Base-by-base conservation (phyloP, 2,329 filamentous ascomycete genomes). In the Penicillium glabrum region DNA sequence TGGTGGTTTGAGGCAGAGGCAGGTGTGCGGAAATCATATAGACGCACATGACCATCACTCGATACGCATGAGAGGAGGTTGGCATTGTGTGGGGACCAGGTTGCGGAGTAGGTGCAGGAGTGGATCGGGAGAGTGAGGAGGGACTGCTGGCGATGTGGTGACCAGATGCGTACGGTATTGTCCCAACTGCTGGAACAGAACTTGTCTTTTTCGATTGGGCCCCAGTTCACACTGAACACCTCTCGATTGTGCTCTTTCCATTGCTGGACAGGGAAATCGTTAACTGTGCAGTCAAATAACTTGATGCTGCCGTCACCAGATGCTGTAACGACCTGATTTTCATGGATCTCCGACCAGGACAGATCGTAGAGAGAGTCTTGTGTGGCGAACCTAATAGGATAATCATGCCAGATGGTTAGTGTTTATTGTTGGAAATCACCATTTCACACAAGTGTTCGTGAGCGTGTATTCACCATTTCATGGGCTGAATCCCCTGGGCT, bases 321-420 rank as follows among this genome's bases (percentile, higher is more conserved):
- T 0, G 92, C 93, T 1, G 89, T 88, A 21, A 96, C 83, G 51
- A 97, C 80, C 78, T 99, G 95, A 76, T 95, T 96, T 79, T 97
- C 93, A 79, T 99, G 93, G 65, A 91, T 86, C 79, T 99, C 95
- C 19, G 92, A 96, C 92, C 95, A 98, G 26, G 93, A 85, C 52
- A 95, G 82, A 77, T 99, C 95, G 76, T 96, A 99, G 62, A 98
- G 88, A 45, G 93, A 90, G 75, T 99, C 95, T 79, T 98, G 96
- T 11, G 95, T 99, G 70, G 97, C 93, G 79, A 93, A 99, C 71
- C 90, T 93, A 31, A 4, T 26, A 29, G 3, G 27, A 11, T n/a
- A 10, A 5, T 19, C 19, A 27, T 31, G 16, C 19, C 23, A 21
- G 21, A 21, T 31, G 16, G 29, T 47, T 33, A 31, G 46, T 23